phyloP scores from a whole-genome alignment of 306 rosid genomes.

The Lotus japonicus region DNA sequence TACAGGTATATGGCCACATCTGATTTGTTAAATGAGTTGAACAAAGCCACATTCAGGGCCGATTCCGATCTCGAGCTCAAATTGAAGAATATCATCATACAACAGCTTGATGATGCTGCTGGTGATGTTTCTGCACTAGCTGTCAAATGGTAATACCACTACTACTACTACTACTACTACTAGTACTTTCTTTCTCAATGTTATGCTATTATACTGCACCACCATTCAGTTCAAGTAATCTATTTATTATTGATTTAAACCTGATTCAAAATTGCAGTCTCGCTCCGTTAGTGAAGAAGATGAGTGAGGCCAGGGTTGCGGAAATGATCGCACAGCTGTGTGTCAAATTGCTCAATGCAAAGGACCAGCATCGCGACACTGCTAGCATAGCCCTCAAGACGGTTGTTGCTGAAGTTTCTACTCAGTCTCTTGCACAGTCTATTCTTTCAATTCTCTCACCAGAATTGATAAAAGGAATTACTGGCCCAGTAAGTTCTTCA shows the following conservation, averaged over 20 bases:
- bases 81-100: slow-evolving; percentile 67
- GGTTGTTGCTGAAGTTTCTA: slow-evolving; percentile 81
- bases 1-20: slow-evolving; percentile 95
- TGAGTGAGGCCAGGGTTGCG: slow-evolving; percentile 74
- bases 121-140: slow-evolving; percentile 95
- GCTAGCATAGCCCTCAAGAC: slow-evolving; percentile 98
- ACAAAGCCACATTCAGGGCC: slow-evolving; percentile 59
- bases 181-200: no score
- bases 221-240: no score
- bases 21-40: slow-evolving; percentile 76
- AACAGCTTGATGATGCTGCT: slow-evolving; percentile 91
- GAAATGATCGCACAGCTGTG: slow-evolving; percentile 85
- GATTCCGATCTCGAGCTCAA: slow-evolving; percentile 74
- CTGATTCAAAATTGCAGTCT: slow-evolving; percentile 47
- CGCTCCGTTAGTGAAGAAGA: slow-evolving; percentile 91
- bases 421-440: slow-evolving; percentile 83
- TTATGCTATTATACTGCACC: no score
- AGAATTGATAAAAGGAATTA: slow-evolving; percentile 73
- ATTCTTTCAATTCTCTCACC: slow-evolving; percentile 70
- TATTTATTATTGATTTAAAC: background rate
- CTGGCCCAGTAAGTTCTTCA: slow-evolving; percentile 56
- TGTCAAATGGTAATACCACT: slow-evolving; percentile 78
- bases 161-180: no score
- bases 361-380: slow-evolving; percentile 92
- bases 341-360: slow-evolving; percentile 76